Evolutionary conservation across 2,329 filamentous ascomycete species (phyloP).

Genomic region (Rhynchosporium secalis): DNA sequence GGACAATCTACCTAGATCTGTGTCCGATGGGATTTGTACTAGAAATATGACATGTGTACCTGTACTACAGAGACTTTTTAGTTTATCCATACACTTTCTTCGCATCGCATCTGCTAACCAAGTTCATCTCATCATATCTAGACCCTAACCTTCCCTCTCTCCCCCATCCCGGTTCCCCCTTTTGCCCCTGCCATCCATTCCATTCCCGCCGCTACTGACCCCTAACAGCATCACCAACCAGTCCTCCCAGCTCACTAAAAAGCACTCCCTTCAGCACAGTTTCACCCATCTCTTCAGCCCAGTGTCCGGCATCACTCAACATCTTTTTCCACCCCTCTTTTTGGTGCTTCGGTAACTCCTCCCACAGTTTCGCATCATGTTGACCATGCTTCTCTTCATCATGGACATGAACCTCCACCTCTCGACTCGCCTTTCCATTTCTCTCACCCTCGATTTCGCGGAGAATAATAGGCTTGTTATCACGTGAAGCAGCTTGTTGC

Average conservation of each 20-base stretch:
- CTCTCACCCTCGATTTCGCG: slow-evolving; percentile 11
- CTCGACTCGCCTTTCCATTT: slow-evolving; percentile 6
- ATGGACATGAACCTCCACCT: slow-evolving; percentile 30
- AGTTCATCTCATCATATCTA: too few species aligned
- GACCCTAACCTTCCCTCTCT: too few species aligned
- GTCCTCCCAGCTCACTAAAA: slow-evolving; percentile 39
- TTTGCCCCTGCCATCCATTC: too few species aligned
- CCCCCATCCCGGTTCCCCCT: too few species aligned
- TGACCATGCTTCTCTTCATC: slow-evolving; percentile 29
- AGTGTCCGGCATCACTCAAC: slow-evolving; percentile 38
- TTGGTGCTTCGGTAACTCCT: slow-evolving; percentile 34
- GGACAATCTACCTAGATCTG: too few species aligned
- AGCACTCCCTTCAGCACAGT: slow-evolving; percentile 39
- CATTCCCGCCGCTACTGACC: not conserved
- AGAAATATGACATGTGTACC: too few species aligned
- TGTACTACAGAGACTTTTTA: too few species aligned
- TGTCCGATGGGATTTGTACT: too few species aligned
- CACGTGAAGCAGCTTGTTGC: slow-evolving; percentile 12
- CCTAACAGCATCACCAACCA: slow-evolving; percentile 34
- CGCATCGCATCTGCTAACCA: too few species aligned
- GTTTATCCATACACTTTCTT: too few species aligned
- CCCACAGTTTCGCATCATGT: slow-evolving; percentile 36
- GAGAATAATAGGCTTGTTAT: not conserved
- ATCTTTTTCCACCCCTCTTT: slow-evolving; percentile 36
- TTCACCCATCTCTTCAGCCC: slow-evolving; percentile 38